These are phyloP conservation scores for Saitozyma sp. DNA, from an alignment of 768 basidiomycete species.

Conservation along the genomic window DNA sequence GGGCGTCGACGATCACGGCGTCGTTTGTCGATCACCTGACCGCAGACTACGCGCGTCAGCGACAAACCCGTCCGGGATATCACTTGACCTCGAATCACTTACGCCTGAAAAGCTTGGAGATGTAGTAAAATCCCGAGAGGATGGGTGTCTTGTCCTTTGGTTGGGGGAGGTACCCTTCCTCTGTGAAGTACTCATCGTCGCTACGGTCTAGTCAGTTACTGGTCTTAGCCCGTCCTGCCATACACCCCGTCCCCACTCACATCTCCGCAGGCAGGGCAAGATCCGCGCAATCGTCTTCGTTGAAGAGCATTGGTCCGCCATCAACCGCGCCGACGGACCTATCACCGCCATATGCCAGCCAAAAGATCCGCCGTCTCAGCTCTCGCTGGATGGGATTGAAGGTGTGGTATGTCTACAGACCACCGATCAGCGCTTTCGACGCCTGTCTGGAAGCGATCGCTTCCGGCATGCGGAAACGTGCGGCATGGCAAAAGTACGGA, in stretches of 20 bases:
- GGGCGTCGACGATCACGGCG: conserved; percentile 36
- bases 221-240: background rate
- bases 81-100: background rate
- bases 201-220: conserved; percentile 42
- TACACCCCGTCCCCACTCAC: conserved; percentile 21
- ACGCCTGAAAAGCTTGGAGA: conserved; percentile 20
- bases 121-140: conserved; percentile 69
- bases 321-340: conserved; percentile 69
- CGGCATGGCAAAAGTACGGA: background rate
- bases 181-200: conserved; percentile 66
- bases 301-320: conserved; percentile 37
- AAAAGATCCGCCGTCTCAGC: conserved; percentile 80
- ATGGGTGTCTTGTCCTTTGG: conserved; percentile 83
- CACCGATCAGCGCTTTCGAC: conserved; percentile 65
- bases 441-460: background rate
- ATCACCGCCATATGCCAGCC: conserved; percentile 87
- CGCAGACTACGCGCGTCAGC: conserved; percentile 23
- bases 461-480: background rate
- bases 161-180: conserved; percentile 76
- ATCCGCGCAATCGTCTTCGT: conserved; percentile 75
- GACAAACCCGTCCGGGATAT: background rate
- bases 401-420: conserved; percentile 70
- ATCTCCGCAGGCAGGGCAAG: conserved; percentile 49
- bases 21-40: conserved; percentile 36
- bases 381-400: conserved; percentile 82